These are phyloP conservation scores for Allomyces arbusculus DNA, from an alignment of 192 early-diverging fungal species.

Conservation along the genomic window DNA sequence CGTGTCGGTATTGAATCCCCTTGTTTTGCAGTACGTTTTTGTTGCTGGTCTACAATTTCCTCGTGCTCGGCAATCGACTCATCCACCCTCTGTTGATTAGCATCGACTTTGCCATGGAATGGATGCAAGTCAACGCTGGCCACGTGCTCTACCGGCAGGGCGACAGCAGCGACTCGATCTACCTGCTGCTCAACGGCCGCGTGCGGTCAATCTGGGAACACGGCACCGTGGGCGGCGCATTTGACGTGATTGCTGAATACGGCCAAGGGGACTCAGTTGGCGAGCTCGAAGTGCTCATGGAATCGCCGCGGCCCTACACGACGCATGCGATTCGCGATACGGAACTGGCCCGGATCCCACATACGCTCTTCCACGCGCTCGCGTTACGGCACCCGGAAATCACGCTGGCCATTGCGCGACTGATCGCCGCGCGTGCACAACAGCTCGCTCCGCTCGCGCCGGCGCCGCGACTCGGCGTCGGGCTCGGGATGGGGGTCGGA, in stretches of 20 bases:
- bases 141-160: constrained; percentile 80
- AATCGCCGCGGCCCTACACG: constrained; percentile 49
- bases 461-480: constrained; percentile 7
- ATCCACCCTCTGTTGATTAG: constrained; percentile 25
- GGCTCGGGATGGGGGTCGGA: constrained; percentile 4
- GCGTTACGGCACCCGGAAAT: constrained; percentile 74
- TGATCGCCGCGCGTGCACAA: constrained; percentile 56
- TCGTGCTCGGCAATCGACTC: not conserved
- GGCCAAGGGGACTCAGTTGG: constrained; percentile 91
- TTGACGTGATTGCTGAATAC: constrained; percentile 76
- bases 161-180: constrained; percentile 69
- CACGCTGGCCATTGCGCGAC: constrained; percentile 71
- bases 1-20: constrained; percentile 54
- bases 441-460: constrained; percentile 20
- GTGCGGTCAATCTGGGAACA: constrained; percentile 63
- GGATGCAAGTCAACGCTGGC: constrained; percentile 83
- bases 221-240: constrained; percentile 20
- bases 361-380: constrained; percentile 81
- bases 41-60: not conserved
- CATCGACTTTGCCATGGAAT: constrained; percentile 73
- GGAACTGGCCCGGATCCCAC: constrained; percentile 87
- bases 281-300: constrained; percentile 72
- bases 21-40: constrained; percentile 40
- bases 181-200: constrained; percentile 82
- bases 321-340: constrained; percentile 95